phyloP scores from a whole-genome alignment of 495 filamentous ascomycete species.

The Bombardia bombarda region DNA sequence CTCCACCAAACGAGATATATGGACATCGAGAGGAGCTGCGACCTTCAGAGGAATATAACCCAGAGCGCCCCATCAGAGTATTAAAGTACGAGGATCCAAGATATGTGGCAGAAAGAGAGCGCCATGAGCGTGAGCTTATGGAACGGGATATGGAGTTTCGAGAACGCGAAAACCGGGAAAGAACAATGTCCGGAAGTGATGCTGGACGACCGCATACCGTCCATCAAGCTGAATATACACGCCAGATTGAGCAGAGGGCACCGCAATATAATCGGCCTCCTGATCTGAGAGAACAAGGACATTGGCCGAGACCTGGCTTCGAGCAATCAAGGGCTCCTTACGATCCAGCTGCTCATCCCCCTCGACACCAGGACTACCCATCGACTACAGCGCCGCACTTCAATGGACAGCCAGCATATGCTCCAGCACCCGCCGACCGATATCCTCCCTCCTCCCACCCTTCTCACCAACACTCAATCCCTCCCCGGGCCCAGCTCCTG shows the following conservation, averaged over 20 bases:
- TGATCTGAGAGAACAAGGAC: conserved; percentile 35
- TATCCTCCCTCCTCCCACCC: conserved; percentile 36
- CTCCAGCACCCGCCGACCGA: conserved; percentile 35
- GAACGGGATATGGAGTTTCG: conserved; percentile 24
- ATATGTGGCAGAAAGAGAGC: conserved; percentile 28
- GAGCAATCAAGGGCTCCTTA: conserved; percentile 34
- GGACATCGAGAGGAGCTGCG: conserved; percentile 32
- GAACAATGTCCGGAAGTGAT: conserved; percentile 28
- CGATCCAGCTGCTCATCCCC: conserved; percentile 28
- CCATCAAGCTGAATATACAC: conserved; percentile 21
- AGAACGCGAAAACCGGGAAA: conserved; percentile 31
- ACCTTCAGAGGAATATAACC: conserved; percentile 34
- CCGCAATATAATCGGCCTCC: conserved; percentile 33
- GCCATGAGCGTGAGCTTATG: conserved; percentile 27
- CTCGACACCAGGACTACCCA: conserved; percentile 38
- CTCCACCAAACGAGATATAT: conserved; percentile 33
- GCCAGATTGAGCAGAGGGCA: conserved; percentile 22
- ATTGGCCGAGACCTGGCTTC: conserved; percentile 33
- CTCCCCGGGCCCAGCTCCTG: conserved; percentile 26
- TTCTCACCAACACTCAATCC: conserved; percentile 31
- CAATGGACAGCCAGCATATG: conserved; percentile 38
- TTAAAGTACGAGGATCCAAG: conserved; percentile 28
- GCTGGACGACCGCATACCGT: conserved; percentile 16
- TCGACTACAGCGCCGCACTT: conserved; percentile 31
- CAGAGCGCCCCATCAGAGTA: conserved; percentile 34